Base-by-base conservation (phyloP, 2,329 filamentous ascomycete genomes). In the Microcyclospora tardicrescens region DNA sequence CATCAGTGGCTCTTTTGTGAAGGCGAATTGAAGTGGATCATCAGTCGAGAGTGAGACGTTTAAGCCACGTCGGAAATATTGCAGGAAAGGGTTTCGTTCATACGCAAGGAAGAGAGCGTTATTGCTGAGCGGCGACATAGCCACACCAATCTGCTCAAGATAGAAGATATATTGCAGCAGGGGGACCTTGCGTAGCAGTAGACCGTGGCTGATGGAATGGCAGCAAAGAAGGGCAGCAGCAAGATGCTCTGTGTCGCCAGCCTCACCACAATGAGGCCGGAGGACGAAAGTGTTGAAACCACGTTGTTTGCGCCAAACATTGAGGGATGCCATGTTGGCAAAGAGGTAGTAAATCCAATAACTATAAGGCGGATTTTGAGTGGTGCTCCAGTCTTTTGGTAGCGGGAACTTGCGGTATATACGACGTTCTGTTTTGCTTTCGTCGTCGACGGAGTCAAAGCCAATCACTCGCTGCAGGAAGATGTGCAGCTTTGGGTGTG, bases 281-380 rank as follows among this genome's bases (percentile, higher is more conserved):
- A 98, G 69, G 13, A 93, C 71, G 58, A 98, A 93, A 0, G 91
- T 98, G 60, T 93, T 98, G 71, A 96, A 95, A 1, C 87, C 87
- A 36, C 89, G 79, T 56, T 81, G 79, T 56, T 85, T 89, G 33
- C 91, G 78, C 81, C 84, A 95, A 42, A 81, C 75, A 57, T 98
- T 98, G 51, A 98, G 71, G 9, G 87, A 94, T 1, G 81, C 74
- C 61, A 95, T 85, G 60, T 98, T 98, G 46, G 91, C 79, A 55
- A 91, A 96, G 38, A 96, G 71, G 56, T 94, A 93, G 64, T 98
- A 98, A 56, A 96, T 83, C 91, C 91, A 98, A 64, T 98, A 98
- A 58, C 83, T 95, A 65, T 98, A 98, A 0, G 91, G 91, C 11
- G 91, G 91, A 56, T 98, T 98, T 61, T 96, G 87, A 53, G 83